Base-by-base conservation (phyloP, 2,329 filamentous ascomycete genomes). In the Ustulina deusta region DNA sequence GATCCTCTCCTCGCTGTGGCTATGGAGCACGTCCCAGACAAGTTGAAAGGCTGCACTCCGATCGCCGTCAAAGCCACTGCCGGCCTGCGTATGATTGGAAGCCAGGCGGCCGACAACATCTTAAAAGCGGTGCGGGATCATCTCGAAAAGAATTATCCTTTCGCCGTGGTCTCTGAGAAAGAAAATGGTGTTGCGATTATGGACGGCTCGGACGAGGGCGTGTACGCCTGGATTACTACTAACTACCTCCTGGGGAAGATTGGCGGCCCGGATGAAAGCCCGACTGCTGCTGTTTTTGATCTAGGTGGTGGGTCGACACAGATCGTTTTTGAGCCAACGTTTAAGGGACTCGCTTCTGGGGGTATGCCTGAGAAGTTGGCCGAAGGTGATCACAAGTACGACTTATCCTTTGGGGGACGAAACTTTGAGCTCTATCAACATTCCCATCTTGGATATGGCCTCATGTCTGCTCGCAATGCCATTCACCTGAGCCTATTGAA, bases 171-270 rank as follows among this genome's bases (percentile, higher is more conserved):
- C 63, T 91, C 93, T 13, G 87, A 90, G 71, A 93, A 93, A 75
- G 90, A 95, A 74, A 90, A 92, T 63, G 96, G 97, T 64, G 93
- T 99, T 32, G 89, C 94, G 70, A 97, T 99, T 79, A 99, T 99
- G 96, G 94, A 97, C 75, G 96, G 96, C 70, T 94, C 93, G 58
- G 93, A 97, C 77, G 96, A 99, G 83, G 96, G 96, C 78, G 95
- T 99, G 34, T 99, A 97, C 78, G 97, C 96, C 61, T 99, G 96
- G 96, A 97, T 99, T 79, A 99, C 96, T 6, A 96, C 94, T 73
- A 99, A 99, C 86, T 99, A 99, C 81, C 91, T 99, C 46, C 89
- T 99, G 27, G 95, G 95, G 76, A 98, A 98, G 84, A 98, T 99
- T 80, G 96, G 96, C 67, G 92, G 93, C 11, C 93, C 94, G 1